A percentile compares a stretch with the other conserved stretches of the same genome.
phyloP scores from a whole-genome alignment of 768 basidiomycete genomes.

The Pleurotus tuber-regium region DNA sequence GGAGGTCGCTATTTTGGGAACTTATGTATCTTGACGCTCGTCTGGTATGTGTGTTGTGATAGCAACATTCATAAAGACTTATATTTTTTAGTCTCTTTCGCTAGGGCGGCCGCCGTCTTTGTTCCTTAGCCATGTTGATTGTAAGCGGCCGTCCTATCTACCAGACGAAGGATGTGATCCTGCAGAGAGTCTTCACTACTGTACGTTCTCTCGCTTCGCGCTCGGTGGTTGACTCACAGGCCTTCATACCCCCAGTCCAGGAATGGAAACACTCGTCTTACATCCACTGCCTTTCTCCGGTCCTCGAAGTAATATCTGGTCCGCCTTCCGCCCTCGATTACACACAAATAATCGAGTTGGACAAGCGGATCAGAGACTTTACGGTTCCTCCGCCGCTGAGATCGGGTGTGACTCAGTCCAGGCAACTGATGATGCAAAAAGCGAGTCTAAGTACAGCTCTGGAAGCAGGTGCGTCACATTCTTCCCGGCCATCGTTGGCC shows the following conservation, averaged over 20 bases:
- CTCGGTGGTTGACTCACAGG: conserved; percentile 1
- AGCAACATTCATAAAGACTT: conserved; percentile 8
- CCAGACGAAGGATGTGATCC: conserved; percentile 37
- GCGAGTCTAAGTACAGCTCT: conserved; percentile 56
- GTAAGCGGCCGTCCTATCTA: conserved; percentile 42
- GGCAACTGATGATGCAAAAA: conserved; percentile 56
- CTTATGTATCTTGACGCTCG: conserved; percentile 64
- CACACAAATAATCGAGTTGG: conserved; percentile 50
- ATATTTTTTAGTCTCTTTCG: conserved; percentile 48
- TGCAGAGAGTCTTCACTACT: conserved; percentile 39
- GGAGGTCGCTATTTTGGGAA: conserved; percentile 70
- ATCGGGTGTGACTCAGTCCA: conserved; percentile 38
- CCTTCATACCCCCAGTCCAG: conserved; percentile 42
- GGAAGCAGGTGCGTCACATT: conserved; percentile 49
- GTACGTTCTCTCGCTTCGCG: conserved; percentile 23
- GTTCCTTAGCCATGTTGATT: conserved; percentile 60
- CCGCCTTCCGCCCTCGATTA: conserved; percentile 43
- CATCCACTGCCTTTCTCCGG: conserved; percentile 55
- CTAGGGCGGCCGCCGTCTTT: conserved; percentile 69
- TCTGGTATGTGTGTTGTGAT: conserved; percentile 37
- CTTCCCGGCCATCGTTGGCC: background rate
- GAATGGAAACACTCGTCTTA: conserved; percentile 73
- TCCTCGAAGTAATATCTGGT: conserved; percentile 55
- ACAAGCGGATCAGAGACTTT: conserved; percentile 60
- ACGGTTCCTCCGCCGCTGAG: conserved; percentile 48